Base-by-base conservation (phyloP, 2,329 filamentous ascomycete species). In the Fusarium sp. region DNA sequence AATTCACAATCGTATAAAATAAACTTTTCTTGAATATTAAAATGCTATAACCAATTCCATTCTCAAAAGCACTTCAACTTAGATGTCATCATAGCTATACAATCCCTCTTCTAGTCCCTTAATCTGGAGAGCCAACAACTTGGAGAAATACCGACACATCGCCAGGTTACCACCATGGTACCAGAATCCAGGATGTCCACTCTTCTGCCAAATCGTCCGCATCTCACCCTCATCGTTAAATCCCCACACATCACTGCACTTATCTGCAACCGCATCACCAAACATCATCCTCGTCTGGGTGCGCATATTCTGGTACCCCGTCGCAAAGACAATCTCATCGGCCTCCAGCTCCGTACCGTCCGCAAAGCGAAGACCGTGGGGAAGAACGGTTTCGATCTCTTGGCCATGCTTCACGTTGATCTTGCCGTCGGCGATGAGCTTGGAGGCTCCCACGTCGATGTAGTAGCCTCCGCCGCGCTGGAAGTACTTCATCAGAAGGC, bases 391-490 rank as follows among this genome's bases (percentile, higher is more conserved):
- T 3, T 77, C 72, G 15, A 91, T 85, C 13, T 87, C 85, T 6
- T 84, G 83, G 1, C 85, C 87, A 40, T 87, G 84, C 74, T 87
- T 87, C 26, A 92, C 79, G 68, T 87, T 87, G 74, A 92, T 87
- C 72, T 87, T 87, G 1, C 89, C 88, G 14, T 90, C 86, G 3
- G 81, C 81, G 59, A 92, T 90, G 24, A 91, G 81, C 71, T 86
- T 77, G 0, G 85, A 86, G 0, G 84, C 86, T 0, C 90, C 90
- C 2, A 91, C 88, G 62, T 92, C 88, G 64, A 92, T 89, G 76
- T 92, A 92, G 73, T 91, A 92, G 0, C 90, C 89, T 1, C 90
- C 90, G 2, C 89, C 89, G 4, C 87, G 83, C 68, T 89, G 87
- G 65, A 89, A 82, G 71, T 90, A 91, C 75, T 90, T 90, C 52